Conservation (phyloP, 352 stramenopile genomes). For the Phytophthora constricta region DNA sequence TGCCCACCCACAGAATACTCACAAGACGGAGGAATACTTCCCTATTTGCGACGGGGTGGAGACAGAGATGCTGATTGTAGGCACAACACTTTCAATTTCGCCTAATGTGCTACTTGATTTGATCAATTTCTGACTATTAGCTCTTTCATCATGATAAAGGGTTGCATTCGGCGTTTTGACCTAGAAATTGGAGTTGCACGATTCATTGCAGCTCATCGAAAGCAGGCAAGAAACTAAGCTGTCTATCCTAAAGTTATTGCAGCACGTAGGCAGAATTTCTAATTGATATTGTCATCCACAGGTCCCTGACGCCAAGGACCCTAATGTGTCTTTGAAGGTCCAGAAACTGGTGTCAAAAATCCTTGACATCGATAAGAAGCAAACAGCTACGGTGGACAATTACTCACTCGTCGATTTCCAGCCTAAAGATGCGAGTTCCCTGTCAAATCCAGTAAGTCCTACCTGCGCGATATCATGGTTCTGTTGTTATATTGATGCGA, state of each 20-base stretch:
- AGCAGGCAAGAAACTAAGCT: constrained; percentile 40
- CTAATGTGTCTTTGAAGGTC: constrained; percentile 69
- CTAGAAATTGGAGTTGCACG: constrained; percentile 79
- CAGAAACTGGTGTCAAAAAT: constrained; percentile 79
- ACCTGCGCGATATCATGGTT: neutral
- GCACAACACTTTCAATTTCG: neutral
- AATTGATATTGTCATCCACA: constrained; percentile 22
- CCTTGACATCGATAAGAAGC: constrained; percentile 78
- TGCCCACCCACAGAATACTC: constrained; percentile 49
- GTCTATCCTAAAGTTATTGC: too few species aligned
- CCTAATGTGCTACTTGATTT: constrained; percentile 31
- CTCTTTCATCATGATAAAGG: constrained; percentile 34
- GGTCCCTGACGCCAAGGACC: constrained; percentile 63
- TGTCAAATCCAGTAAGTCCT: constrained; percentile 55
- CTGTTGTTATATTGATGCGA: too few species aligned
- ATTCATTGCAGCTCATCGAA: constrained; percentile 72
- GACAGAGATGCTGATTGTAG: constrained; percentile 57
- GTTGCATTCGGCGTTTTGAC: constrained; percentile 74
- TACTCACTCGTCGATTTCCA: constrained; percentile 80
- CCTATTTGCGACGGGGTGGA: constrained; percentile 73
- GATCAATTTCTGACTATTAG: too few species aligned
- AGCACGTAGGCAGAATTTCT: neutral
- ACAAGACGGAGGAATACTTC: constrained; percentile 86
- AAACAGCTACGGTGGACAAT: constrained; percentile 67
- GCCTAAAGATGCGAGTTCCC: constrained; percentile 59